Percentiles rank a stretch among this genome's conserved stretches.
Conservation (phyloP, 1,284 basidiomycete species). For the Ceratobasidium sp. region DNA sequence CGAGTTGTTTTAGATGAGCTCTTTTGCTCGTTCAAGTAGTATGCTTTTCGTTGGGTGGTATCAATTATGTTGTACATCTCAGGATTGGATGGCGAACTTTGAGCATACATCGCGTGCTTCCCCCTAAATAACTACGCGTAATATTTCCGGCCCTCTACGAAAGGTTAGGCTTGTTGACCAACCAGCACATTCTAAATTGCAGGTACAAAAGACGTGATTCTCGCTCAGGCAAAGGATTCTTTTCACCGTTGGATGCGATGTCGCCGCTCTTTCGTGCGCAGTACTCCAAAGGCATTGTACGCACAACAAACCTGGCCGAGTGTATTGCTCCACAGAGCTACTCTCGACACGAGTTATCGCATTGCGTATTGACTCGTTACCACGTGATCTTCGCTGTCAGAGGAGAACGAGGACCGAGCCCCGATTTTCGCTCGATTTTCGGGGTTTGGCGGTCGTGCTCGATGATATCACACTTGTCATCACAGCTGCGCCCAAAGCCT, state of each 20-base stretch:
- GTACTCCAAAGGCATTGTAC: not conserved
- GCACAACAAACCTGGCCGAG: not conserved
- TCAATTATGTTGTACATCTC: conserved; percentile 9
- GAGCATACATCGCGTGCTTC: not conserved
- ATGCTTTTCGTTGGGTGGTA: not conserved
- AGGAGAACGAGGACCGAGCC: not conserved
- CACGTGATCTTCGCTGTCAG: conserved; percentile 3
- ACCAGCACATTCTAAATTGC: not conserved
- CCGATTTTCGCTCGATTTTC: conserved; percentile 5
- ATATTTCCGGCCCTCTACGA: not conserved
- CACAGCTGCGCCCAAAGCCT: not conserved
- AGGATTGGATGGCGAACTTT: not conserved
- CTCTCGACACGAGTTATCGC: not conserved
- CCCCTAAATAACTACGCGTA: not conserved
- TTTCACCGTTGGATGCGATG: not conserved
- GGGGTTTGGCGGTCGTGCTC: not conserved
- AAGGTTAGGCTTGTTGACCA: not conserved
- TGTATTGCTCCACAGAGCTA: not conserved
- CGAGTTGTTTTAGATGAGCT: not conserved
- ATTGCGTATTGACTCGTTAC: not conserved
- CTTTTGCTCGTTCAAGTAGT: conserved; percentile 3
- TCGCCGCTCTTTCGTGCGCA: not conserved
- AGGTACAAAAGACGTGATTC: not conserved
- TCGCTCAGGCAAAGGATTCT: not conserved
- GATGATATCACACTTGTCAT: conserved; percentile 2